Conservation (phyloP, 345 rosid genomes). For the Lumnitzera racemosa region DNA sequence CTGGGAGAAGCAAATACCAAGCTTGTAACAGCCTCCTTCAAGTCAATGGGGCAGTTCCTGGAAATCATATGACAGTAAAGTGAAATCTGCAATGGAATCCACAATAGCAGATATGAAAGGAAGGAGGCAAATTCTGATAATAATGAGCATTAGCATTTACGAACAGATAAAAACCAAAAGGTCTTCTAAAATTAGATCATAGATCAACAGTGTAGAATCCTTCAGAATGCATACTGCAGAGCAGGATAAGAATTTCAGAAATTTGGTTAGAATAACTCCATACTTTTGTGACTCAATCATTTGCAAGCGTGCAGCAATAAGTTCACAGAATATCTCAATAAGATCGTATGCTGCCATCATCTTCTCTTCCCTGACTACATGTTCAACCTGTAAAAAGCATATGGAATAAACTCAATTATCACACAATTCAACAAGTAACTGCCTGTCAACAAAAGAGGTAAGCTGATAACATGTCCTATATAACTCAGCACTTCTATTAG, state of each 20-base stretch:
- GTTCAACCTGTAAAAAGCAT: conserved; percentile 59
- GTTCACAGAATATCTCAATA: conserved; percentile 76
- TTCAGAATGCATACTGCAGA: not conserved
- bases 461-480: not conserved
- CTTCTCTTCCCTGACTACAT: conserved; percentile 90
- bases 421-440: not conserved
- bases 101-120: too few species aligned
- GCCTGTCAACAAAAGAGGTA: too few species aligned
- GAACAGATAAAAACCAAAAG: too few species aligned
- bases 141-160: too few species aligned
- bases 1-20: conserved; percentile 72
- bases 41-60: conserved; percentile 86
- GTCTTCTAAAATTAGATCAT: too few species aligned
- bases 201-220: too few species aligned
- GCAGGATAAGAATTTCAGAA: not conserved
- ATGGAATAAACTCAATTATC: not conserved
- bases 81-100: too few species aligned
- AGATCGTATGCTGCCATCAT: conserved; percentile 79
- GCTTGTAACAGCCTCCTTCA: conserved; percentile 84
- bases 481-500: not conserved
- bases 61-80: not conserved
- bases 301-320: conserved; percentile 67
- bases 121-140: too few species aligned
- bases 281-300: conserved; percentile 91
- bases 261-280: conserved; percentile 7